Conservation (phyloP, 495 filamentous ascomycete genomes). For the Cercophora scortea region DNA sequence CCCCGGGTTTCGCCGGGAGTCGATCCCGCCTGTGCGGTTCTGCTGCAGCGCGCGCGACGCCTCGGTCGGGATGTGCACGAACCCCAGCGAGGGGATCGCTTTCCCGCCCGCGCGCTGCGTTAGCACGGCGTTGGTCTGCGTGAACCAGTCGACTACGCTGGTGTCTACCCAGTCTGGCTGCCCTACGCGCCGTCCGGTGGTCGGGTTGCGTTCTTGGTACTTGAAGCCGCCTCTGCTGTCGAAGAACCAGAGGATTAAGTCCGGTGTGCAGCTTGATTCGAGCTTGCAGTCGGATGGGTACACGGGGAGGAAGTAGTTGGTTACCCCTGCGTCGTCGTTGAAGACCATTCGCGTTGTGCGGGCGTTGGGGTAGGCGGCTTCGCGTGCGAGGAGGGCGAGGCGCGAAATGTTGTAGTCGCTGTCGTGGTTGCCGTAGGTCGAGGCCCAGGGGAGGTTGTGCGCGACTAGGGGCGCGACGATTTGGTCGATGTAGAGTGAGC, state of each 20-base stretch:
- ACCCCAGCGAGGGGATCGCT: slow-evolving; percentile 56
- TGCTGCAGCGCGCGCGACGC: slow-evolving; percentile 49
- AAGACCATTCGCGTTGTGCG: slow-evolving; percentile 43
- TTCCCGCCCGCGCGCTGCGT: slow-evolving; percentile 18
- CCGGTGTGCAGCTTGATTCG: slow-evolving; percentile 14
- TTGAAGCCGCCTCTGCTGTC: slow-evolving; percentile 57
- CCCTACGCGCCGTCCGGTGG: slow-evolving; percentile 17
- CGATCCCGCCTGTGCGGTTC: slow-evolving; percentile 28
- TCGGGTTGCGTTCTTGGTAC: slow-evolving; percentile 37
- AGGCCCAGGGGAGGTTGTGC: slow-evolving; percentile 51
- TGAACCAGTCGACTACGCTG: slow-evolving; percentile 56
- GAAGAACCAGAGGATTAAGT: slow-evolving; percentile 67
- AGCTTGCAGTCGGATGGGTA: slow-evolving; percentile 21
- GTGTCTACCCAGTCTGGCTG: slow-evolving; percentile 39
- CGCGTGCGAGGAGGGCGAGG: slow-evolving; percentile 43
- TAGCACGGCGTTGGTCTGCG: slow-evolving; percentile 35
- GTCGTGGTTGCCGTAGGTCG: slow-evolving; percentile 72
- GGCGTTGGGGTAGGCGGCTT: slow-evolving; percentile 44
- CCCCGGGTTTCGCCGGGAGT: slow-evolving; percentile 46
- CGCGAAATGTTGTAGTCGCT: slow-evolving; percentile 52
- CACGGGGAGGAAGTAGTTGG: slow-evolving; percentile 60
- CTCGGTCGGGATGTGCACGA: slow-evolving; percentile 64
- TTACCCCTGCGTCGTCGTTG: slow-evolving; percentile 44
- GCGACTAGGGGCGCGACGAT: slow-evolving; percentile 51
- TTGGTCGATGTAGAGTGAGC: slow-evolving; percentile 49